Base-by-base conservation (phyloP, 1,284 basidiomycete genomes). In the Cystobasidiaceae sp. region DNA sequence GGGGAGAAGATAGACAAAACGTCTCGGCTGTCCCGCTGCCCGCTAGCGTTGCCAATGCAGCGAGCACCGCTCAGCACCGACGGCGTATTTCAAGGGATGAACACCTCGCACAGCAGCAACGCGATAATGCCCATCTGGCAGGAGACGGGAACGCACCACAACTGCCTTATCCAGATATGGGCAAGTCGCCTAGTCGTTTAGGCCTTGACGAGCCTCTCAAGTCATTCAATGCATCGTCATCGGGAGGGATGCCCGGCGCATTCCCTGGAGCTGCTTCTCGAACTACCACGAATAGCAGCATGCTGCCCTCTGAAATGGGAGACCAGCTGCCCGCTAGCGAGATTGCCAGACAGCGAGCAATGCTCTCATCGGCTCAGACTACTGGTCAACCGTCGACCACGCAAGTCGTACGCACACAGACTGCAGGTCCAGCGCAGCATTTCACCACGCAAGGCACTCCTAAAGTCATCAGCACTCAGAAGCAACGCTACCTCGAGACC, bases 271-370 rank as follows among this genome's bases (percentile, higher is more conserved):
- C n/a, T n/a, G n/a, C n/a, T n/a, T n/a, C n/a, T n/a, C n/a, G n/a
- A n/a, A n/a, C n/a, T n/a, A n/a, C n/a, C n/a, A n/a, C n/a, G n/a
- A n/a, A n/a, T n/a, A n/a, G n/a, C n/a, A 33, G 17, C 8, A 3
- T 44, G 2, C 27, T 64, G 37, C 61, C 61, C 4, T 39, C 51
- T 33, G 30, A 33, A 32, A 45, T 41, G 37, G 61, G 61, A 39
- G 61, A 64, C 11, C 51, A 41, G 6, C 44, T 64, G 19, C 46
- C 61, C 17, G 61, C 61, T 37, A 56, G 51, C 0, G 46, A 64
- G 27, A 64, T 64, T 43, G 46, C 46, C 27, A 33, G 21, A 39
- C 61, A 64, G 32, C 44, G 61, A 51, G 51, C 45, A 28, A 33
- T 64, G 19, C 61, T n/a, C n/a, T n/a, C n/a, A n/a, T n/a, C n/a